phyloP scores from a whole-genome alignment of 768 basidiomycete genomes.

The Lepiota venenata region DNA sequence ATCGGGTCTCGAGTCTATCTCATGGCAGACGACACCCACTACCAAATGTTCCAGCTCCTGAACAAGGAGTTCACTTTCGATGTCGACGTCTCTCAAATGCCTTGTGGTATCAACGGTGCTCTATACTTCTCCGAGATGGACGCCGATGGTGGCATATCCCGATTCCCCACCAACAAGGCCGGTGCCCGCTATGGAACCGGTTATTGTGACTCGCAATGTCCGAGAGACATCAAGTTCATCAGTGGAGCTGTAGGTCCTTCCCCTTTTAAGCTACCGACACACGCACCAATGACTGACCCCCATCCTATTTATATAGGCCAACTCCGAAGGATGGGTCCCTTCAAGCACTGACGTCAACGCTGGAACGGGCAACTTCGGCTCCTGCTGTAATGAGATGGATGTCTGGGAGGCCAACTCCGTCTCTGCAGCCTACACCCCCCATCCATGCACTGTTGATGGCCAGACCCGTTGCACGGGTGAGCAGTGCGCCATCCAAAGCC shows the following conservation, averaged over 20 bases:
- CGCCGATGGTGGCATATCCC: slow-evolving; percentile 47
- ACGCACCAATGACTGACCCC: background rate
- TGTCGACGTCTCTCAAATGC: slow-evolving; percentile 54
- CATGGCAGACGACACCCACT: slow-evolving; percentile 37
- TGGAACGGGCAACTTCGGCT: slow-evolving; percentile 33
- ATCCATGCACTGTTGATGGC: slow-evolving; percentile 29
- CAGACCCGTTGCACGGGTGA: slow-evolving; percentile 31
- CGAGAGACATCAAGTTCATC: slow-evolving; percentile 60
- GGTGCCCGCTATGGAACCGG: slow-evolving; percentile 57
- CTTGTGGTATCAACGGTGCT: slow-evolving; percentile 60
- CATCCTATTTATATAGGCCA: slow-evolving; percentile 32
- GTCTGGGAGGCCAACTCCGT: slow-evolving; percentile 43
- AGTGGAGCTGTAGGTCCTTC: slow-evolving; percentile 42
- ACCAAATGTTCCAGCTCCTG: slow-evolving; percentile 47
- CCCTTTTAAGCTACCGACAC: background rate
- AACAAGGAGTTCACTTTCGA: slow-evolving; percentile 61
- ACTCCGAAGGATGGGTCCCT: slow-evolving; percentile 41
- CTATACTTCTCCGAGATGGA: slow-evolving; percentile 62
- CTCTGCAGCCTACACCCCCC: slow-evolving; percentile 38
- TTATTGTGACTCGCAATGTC: slow-evolving; percentile 66
- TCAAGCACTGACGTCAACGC: slow-evolving; percentile 24
- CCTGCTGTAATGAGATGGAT: slow-evolving; percentile 45
- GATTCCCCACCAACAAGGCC: slow-evolving; percentile 52
- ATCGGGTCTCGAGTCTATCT: slow-evolving; percentile 44
- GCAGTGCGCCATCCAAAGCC: slow-evolving; percentile 22